Base-by-base conservation (phyloP, 192 early-diverging fungal genomes). In the Geosiphon pyriformis region DNA sequence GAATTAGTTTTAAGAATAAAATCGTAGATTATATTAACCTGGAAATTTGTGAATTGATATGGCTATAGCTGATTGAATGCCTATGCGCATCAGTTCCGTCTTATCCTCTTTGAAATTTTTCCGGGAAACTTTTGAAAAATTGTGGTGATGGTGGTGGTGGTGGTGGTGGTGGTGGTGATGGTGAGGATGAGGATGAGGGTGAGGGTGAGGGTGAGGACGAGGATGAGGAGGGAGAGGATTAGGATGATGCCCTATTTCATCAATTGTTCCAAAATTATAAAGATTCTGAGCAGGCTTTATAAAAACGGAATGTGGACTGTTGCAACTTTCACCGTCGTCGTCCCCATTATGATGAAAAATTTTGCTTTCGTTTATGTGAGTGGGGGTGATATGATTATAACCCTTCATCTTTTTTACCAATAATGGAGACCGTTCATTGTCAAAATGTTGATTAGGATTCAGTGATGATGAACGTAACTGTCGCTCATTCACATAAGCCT, bases 21-120 rank as follows among this genome's bases (percentile, higher is more conserved):
- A 57, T 47, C 3, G 18, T 62, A 67, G 11, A 69, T 26, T 27
- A 59, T 32, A 8, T 46, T 52, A 64, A 77, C 80, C 80, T 72
- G 82, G 80, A 61, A 82, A 82, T 70, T 84, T 84, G 59, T 81
- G 82, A 20, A 82, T 61, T 8, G 75, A 72, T 59, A 84, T 78
- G 29, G 80, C 78, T 2, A 78, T 52, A n/a, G 80, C 80, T 11
- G 78, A 79, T 65, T 84, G 80, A 29, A 82, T 80, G n/a, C 80
- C 82, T 59, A 80, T 77, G 15, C 69, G 67, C 46, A 72, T 77
- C 65, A 77, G 27, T 42, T 6, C 6, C 15, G 15, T 15, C 15
- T 42, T 42, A 42, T 42, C 15, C 15, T 42, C 37, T 46, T 77
- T 58, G 0, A 65, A 49, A 54, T 74, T 57, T 31, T 76, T 70